Evolutionary conservation across 2,329 filamentous ascomycete species (phyloP), one percentile per base, ranked within the genome.

Genomic region (Podosphaera leucotricha): DNA sequence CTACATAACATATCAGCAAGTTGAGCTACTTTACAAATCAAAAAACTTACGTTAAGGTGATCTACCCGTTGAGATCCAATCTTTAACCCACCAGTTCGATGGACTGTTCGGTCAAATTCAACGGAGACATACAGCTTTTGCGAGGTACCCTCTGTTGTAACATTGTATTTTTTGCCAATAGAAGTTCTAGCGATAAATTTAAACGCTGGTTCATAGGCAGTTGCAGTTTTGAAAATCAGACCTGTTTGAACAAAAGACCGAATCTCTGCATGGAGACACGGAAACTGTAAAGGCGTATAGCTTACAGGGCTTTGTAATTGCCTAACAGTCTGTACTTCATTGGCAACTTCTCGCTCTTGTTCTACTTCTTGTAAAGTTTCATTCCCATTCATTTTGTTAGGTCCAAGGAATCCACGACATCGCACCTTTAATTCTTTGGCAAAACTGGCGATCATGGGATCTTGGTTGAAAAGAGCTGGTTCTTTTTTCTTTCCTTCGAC

Each of bases 331-430:
- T 69, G 65, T 0, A 67, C 58, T 44, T 70, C 46, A 33, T 44
- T 44, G 57, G 61, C 64, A 3, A 68, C 59, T 45, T 70, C 66
- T n/a, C 65, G 52, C 47, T 69, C 66, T 48, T 56, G 54, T 30
- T 57, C 55, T 3, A 57, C 73, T 46, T 80, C 75, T 40, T 77
- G 64, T 0, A 79, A 55, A 0, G 69, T 66, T 0, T 68, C 68
- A 0, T 60, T 62, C 41, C 15, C 18, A 28, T 28, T 8, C 2
- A 7, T 21, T 24, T 6, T 18, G 11, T 15, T 16, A 19, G 24
- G 7, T 11, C 13, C 15, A 18, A 24, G 6, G 16, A 19, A 13
- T 10, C 16, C 24, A 16, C 24, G 22, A 33, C 24, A 21, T 30
- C 21, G 15, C 10, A 16, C 39, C 15, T 41, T 26, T 19, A 41